phyloP scores from a whole-genome alignment of 2,329 filamentous ascomycete genomes.

The Nigrospora oryzae region DNA sequence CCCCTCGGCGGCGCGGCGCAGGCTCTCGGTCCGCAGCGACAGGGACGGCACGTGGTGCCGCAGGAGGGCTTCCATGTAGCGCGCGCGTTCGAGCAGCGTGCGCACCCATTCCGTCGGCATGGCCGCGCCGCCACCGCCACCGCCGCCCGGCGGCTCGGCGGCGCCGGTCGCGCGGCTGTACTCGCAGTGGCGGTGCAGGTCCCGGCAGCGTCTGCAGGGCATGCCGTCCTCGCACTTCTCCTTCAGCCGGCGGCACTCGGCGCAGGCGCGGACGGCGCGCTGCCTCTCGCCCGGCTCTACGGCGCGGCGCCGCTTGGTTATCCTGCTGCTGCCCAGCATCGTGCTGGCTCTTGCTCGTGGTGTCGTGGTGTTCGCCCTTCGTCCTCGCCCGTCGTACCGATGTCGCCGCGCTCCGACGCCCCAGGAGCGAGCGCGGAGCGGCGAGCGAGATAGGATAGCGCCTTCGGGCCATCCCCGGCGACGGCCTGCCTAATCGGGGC shows the following conservation, averaged over 20 bases:
- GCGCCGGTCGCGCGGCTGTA: slow-evolving; percentile 28
- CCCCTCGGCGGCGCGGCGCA: neutral
- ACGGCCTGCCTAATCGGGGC: no score
- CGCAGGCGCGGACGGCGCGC: neutral
- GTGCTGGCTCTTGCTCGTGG: neutral
- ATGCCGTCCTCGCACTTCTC: slow-evolving; percentile 49
- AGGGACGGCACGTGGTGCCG: slow-evolving; percentile 18
- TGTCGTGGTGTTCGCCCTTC: no score
- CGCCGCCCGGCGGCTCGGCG: slow-evolving; percentile 10
- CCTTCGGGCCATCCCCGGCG: no score
- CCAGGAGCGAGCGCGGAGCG: no score
- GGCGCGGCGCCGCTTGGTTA: neutral
- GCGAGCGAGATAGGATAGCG: no score
- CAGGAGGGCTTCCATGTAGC: slow-evolving; percentile 6
- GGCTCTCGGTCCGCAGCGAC: neutral
- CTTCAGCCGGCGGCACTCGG: slow-evolving; percentile 39
- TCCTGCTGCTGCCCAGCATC: neutral
- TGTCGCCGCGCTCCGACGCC: no score
- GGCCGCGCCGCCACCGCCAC: neutral
- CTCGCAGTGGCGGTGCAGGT: slow-evolving; percentile 40
- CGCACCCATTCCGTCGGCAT: neutral
- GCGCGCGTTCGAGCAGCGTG: neutral
- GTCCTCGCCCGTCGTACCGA: no score
- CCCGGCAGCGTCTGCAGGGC: slow-evolving; percentile 42
- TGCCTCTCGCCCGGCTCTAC: neutral